Conservation (phyloP, 495 filamentous ascomycete genomes). For the Penicillium bovifimosum region DNA sequence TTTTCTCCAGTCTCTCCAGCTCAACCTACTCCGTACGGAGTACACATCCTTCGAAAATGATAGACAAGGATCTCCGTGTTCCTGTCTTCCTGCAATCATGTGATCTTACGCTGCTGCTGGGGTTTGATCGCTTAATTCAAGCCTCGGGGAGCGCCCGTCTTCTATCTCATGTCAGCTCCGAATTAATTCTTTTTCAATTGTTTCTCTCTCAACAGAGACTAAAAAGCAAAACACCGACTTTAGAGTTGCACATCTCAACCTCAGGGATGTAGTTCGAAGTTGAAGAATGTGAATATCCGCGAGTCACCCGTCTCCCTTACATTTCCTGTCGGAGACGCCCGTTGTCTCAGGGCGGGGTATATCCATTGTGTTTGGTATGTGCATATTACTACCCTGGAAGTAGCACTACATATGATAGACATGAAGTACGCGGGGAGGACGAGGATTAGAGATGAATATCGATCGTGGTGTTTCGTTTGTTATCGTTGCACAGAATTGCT, state of each 20-base stretch:
- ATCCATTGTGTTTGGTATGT: conserved; percentile 1
- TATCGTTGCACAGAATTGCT: neutral
- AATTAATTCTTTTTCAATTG: too few relatives aligned
- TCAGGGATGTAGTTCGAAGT: neutral
- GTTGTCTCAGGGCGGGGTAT: conserved; percentile 7
- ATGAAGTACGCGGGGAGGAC: too few relatives aligned
- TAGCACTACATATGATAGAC: neutral
- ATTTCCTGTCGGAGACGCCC: conserved; percentile 2
- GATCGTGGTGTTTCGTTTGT: neutral
- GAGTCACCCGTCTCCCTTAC: conserved; percentile 1
- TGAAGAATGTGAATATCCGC: conserved; percentile 6
- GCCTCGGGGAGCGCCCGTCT: conserved; percentile 1
- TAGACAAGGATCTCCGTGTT: neutral
- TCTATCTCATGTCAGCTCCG: neutral
- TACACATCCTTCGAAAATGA: neutral
- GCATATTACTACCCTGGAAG: neutral
- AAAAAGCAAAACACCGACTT: neutral
- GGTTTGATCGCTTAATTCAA: neutral
- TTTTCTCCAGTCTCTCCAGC: neutral
- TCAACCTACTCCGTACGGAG: too few relatives aligned
- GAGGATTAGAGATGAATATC: too few relatives aligned
- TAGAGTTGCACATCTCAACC: neutral
- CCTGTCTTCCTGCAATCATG: neutral
- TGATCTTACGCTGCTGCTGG: neutral
- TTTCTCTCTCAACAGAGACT: neutral